Evolutionary conservation across 345 rosid genomes (phyloP).

Genomic region (Noccaea bulbosa): DNA sequence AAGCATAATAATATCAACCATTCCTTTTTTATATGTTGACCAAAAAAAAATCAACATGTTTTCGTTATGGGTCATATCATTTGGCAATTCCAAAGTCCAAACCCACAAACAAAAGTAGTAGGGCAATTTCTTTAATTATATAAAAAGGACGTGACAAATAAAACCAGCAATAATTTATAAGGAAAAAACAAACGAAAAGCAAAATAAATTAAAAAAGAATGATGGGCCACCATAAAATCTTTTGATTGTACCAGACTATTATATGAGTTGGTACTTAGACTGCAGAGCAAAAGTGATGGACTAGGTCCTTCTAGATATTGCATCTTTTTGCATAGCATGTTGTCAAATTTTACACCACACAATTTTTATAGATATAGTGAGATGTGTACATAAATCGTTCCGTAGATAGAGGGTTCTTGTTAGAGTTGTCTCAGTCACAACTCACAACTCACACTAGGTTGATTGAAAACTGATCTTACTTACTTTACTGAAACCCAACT

Average conservation of each 20-base stretch:
- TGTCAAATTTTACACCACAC: not conserved
- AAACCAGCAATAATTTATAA: not conserved
- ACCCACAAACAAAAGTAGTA: conserved; percentile 7
- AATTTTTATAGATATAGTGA: not conserved
- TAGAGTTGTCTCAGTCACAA: not conserved
- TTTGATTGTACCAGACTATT: not conserved
- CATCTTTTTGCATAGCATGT: too few species aligned
- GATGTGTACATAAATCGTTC: conserved; percentile 18
- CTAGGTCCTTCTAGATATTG: conserved; percentile 12
- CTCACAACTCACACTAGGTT: not conserved
- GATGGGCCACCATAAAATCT: not conserved
- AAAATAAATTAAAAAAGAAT: not conserved
- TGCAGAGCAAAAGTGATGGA: not conserved
- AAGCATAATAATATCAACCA: not conserved
- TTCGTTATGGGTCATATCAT: too few species aligned
- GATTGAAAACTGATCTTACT: not conserved
- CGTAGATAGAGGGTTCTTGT: not conserved
- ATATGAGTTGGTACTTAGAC: not conserved
- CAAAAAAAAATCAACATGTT: not conserved
- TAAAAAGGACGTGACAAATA: not conserved
- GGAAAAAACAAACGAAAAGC: not conserved
- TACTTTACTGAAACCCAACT: not conserved
- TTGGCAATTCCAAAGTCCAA: too few species aligned
- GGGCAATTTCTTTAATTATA: not conserved
- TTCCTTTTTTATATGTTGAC: not conserved